phyloP scores from a whole-genome alignment of 148 eudicot genomes.

The Amaranthus palmeri region DNA sequence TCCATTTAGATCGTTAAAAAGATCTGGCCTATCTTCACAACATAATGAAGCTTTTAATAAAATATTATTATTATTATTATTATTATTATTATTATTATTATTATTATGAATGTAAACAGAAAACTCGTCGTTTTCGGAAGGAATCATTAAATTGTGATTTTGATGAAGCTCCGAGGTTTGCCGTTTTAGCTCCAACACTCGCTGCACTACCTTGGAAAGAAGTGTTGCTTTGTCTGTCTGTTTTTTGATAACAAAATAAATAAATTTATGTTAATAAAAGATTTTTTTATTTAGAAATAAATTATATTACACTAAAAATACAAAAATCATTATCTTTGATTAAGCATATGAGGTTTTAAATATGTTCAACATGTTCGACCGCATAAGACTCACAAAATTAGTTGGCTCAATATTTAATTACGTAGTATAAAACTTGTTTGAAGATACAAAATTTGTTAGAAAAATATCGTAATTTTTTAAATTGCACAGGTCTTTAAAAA shows the following conservation, averaged over 20 bases:
- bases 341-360: too few relatives aligned
- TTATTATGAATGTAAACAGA: conserved; percentile 20
- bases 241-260: neutral
- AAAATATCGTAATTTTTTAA: too few relatives aligned
- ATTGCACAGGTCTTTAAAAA: too few relatives aligned
- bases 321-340: too few relatives aligned
- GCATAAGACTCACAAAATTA: neutral
- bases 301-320: too few relatives aligned
- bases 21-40: conserved; percentile 39
- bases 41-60: conserved; percentile 33
- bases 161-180: conserved; percentile 32
- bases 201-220: conserved; percentile 40
- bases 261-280: too few relatives aligned
- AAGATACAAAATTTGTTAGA: too few relatives aligned
- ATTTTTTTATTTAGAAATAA: too few relatives aligned
- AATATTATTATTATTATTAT: conserved; percentile 6
- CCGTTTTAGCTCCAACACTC: conserved; percentile 39
- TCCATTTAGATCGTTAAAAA: conserved; percentile 30
- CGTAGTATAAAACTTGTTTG: too few relatives aligned
- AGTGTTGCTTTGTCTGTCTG: conserved; percentile 50
- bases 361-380: too few relatives aligned
- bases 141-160: conserved; percentile 15
- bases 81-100: neutral
- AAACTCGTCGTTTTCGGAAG: conserved; percentile 31
- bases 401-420: too few relatives aligned